Evolutionary conservation across 306 rosid genomes (phyloP).

Genomic region (Quercus aquifolioides): DNA sequence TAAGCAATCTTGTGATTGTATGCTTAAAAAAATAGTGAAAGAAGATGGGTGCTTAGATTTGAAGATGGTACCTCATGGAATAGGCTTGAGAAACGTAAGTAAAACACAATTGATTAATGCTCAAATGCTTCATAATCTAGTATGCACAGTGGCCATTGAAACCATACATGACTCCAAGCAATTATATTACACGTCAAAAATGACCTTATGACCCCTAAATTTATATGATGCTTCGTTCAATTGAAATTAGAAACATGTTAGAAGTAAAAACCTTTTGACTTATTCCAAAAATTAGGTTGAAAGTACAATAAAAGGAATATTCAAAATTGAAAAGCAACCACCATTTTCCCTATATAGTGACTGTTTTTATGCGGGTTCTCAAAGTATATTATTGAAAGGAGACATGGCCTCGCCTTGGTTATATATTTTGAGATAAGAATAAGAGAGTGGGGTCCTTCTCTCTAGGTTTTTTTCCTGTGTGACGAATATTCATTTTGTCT

Average conservation of each 20-base stretch:
- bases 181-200: too few relatives aligned
- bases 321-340: conserved; percentile 57
- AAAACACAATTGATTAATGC: too few relatives aligned
- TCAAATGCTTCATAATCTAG: too few relatives aligned
- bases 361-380: conserved; percentile 34
- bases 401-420: conserved; percentile 41
- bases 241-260: not conserved
- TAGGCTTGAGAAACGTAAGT: not conserved
- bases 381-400: conserved; percentile 45
- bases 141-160: too few relatives aligned
- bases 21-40: not conserved
- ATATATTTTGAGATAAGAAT: conserved; percentile 31
- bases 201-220: too few relatives aligned
- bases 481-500: conserved; percentile 74
- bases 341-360: conserved; percentile 48
- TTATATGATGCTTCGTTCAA: not conserved
- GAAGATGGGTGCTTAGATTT: not conserved
- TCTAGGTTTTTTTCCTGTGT: conserved; percentile 22
- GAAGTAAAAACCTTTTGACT: conserved; percentile 41
- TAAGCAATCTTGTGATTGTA: not conserved
- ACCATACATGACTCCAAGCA: too few relatives aligned
- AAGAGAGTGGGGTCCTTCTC: conserved; percentile 47
- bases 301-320: conserved; percentile 69
- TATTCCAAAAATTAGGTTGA: conserved; percentile 20
- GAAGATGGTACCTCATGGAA: not conserved